These are phyloP conservation scores for Jamesozyma lodderae DNA, from an alignment of 805 yeast species.

Conservation along the genomic window DNA sequence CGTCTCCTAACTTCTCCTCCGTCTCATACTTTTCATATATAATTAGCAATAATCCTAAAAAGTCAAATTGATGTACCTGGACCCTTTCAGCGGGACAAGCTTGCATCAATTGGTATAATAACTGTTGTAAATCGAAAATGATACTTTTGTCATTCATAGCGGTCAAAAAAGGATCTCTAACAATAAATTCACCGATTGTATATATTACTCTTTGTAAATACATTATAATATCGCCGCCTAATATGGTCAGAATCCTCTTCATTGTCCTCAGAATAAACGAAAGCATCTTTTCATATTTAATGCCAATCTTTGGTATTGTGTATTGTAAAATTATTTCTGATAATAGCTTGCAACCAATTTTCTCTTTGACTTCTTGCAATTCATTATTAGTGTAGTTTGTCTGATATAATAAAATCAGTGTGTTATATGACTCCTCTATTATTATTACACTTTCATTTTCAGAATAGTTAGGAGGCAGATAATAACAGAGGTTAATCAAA, in stretches of 20 bases:
- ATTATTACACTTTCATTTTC: constrained; percentile 11
- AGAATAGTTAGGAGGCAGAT: constrained; percentile 22
- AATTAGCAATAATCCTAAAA: constrained; percentile 16
- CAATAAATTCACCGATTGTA: constrained; percentile 22
- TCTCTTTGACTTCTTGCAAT: constrained; percentile 6
- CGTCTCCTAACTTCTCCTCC: constrained; percentile 17
- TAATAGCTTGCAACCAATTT: constrained; percentile 9
- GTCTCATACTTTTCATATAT: constrained; percentile 17
- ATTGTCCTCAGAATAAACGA: constrained; percentile 7
- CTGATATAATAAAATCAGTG: constrained; percentile 16
- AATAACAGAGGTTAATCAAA: constrained; percentile 20
- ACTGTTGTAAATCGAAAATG: not conserved
- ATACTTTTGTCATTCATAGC: constrained; percentile 11
- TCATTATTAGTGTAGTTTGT: constrained; percentile 2
- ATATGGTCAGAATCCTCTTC: not conserved
- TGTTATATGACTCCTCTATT: constrained; percentile 17
- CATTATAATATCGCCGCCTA: constrained; percentile 8
- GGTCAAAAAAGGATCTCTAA: constrained; percentile 25
- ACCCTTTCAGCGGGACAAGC: constrained; percentile 17
- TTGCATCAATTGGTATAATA: constrained; percentile 7
- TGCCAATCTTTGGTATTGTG: constrained; percentile 20
- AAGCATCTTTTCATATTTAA: constrained; percentile 16
- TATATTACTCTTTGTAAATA: constrained; percentile 21
- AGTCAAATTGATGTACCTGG: constrained; percentile 19
- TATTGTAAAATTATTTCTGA: constrained; percentile 21